These are phyloP conservation scores for Hymenoscyphus fraxineus DNA, from an alignment of 2,329 filamentous ascomycete genomes.

Conservation along the genomic window DNA sequence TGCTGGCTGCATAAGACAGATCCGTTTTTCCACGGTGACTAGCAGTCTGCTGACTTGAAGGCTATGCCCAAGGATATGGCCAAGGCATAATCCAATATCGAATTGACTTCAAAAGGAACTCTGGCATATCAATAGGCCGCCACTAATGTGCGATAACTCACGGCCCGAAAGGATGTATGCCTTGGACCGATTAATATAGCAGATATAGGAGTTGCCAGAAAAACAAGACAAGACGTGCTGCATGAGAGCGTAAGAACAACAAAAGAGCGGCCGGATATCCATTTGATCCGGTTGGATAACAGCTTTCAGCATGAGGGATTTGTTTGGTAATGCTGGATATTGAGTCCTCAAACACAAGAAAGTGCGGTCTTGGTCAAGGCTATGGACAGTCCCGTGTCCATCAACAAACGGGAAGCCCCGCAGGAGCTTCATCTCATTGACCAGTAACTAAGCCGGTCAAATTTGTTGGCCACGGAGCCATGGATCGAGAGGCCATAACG, in stretches of 20 bases:
- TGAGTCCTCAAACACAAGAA: constrained; percentile 16
- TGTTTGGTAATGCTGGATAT: constrained; percentile 18
- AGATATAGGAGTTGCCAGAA: constrained; percentile 13
- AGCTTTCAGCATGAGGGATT: constrained; percentile 21
- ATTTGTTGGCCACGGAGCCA: constrained; percentile 18
- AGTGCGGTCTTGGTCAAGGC: constrained; percentile 19
- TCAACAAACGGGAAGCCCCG: constrained; percentile 20
- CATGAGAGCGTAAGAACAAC: constrained; percentile 10
- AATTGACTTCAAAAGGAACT: constrained; percentile 1
- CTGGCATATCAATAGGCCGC: constrained; percentile 7
- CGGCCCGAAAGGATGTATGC: constrained; percentile 7
- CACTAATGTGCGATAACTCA: constrained; percentile 16
- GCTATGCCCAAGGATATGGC: constrained; percentile 12
- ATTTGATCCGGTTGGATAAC: constrained; percentile 24
- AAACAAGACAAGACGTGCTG: constrained; percentile 12
- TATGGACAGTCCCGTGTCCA: constrained; percentile 22
- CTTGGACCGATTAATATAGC: constrained; percentile 10
- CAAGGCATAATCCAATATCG: constrained; percentile 15
- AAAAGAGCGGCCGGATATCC: constrained; percentile 15
- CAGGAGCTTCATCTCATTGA: constrained; percentile 16
- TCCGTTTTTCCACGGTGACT: constrained; percentile 25
- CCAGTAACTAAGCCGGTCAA: constrained; percentile 21
- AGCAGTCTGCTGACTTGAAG: constrained; percentile 29
- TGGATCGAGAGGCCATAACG: constrained; percentile 31
- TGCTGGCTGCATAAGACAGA: constrained; percentile 22